phyloP scores from a whole-genome alignment of 176 grass and related monocot genomes.

The Carex myosuroides region DNA sequence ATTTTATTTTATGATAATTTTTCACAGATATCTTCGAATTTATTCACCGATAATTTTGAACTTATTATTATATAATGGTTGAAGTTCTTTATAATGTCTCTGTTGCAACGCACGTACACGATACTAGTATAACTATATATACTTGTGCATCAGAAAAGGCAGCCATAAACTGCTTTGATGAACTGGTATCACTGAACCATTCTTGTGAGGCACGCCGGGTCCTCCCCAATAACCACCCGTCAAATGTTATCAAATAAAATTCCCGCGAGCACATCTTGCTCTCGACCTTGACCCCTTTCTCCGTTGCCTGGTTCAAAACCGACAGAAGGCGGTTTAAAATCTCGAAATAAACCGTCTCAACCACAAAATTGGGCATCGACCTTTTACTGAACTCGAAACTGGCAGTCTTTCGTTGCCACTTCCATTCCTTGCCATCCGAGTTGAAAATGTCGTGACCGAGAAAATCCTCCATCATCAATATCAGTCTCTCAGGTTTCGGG shows the following conservation, averaged over 20 bases:
- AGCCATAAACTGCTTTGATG: conserved; percentile 27
- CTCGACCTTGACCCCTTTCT: not conserved
- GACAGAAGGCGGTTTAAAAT: conserved; percentile 22
- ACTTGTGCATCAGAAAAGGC: conserved; percentile 34
- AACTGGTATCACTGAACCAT: not conserved
- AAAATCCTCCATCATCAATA: conserved; percentile 29
- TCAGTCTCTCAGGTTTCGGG: conserved; percentile 12
- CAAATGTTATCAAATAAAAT: conserved; percentile 65
- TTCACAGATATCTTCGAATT: no score
- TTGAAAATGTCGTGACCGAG: conserved; percentile 43
- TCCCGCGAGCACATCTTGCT: conserved; percentile 30
- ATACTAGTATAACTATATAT: not conserved
- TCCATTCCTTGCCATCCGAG: conserved; percentile 36
- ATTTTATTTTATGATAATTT: no score
- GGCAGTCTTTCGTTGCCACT: conserved; percentile 29
- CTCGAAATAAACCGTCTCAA: conserved; percentile 28
- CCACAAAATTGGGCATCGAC: conserved; percentile 28
- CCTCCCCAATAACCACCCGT: conserved; percentile 41
- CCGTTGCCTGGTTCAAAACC: not conserved
- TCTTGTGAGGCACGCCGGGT: conserved; percentile 36
- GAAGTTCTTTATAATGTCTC: no score
- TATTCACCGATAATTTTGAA: no score
- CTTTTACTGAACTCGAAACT: conserved; percentile 37
- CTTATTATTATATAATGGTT: no score
- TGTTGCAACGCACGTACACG: no score